Base-by-base conservation (phyloP, 2,329 filamentous ascomycete species). In the Fusarium verticillioides region DNA sequence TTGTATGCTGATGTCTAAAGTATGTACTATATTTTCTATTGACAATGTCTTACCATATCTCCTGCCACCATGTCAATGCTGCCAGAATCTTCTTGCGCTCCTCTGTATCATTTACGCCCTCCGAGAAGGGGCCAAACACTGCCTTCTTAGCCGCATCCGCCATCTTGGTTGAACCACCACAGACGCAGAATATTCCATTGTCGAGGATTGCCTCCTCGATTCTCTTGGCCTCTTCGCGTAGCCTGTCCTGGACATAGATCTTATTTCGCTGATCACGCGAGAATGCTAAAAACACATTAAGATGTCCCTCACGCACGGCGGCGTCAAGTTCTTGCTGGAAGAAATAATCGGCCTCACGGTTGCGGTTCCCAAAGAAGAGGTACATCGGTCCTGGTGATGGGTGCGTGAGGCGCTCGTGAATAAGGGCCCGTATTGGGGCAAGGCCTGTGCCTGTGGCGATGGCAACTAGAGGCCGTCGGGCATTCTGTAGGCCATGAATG, bases 401-500 rank as follows among this genome's bases (percentile, higher is more conserved):
- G 32, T 81, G 72, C 0, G 78, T 76, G 46, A 81, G 78, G n/a
- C 94, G 92, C 74, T 97, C 92, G 79, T 93, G 91, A n/a, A 96
- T 87, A 74, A 98, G 86, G 9, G 92, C 90, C 7, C 95, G 91
- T 77, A 97, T 90, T 0, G 96, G 95, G 1, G 95, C 96, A 37
- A 98, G 85, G 11, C 95, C 95, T 0, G 95, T 98, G 6, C 95
- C 95, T 0, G 95, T 93, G 3, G 92, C 94, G 60, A 98, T 89
- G 78, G 95, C 90, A 39, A 97, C 85, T 12, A 95, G 87, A 0
- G 95, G 93, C 3, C 83, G 81, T 37, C 73, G 76, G 47, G 80
- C 79, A 30, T 82, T 80, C 23, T 77, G 72, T 9, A 83, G 40
- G 72, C 84, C 70, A 80, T 83, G 75, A 79, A 86, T 74, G 81